Percentiles rank a stretch among this genome's conserved stretches.
Conservation (phyloP, 73 alveolate genomes). For the Tetrahymena borealis region DNA sequence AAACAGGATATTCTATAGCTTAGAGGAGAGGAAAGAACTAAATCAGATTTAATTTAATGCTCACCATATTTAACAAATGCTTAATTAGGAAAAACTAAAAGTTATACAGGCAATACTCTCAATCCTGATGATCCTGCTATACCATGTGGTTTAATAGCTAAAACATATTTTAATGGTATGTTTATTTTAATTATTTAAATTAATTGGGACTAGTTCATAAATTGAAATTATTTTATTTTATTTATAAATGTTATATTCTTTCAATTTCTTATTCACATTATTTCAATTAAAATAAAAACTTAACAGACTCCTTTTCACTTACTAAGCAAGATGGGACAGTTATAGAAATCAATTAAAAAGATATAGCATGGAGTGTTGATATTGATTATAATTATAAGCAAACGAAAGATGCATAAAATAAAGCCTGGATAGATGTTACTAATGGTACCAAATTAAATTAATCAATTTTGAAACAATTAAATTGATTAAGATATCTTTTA, state of each 20-base stretch:
- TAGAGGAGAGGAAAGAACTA: slow-evolving; percentile 4
- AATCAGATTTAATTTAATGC: background rate
- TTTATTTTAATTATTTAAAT: background rate
- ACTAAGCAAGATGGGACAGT: slow-evolving; percentile 14
- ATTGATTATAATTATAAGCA: slow-evolving; percentile 62
- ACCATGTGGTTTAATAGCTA: slow-evolving; percentile 85
- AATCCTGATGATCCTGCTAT: slow-evolving; percentile 53
- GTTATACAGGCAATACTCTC: slow-evolving; percentile 36
- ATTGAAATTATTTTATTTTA: background rate
- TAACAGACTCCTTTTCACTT: slow-evolving; percentile 45
- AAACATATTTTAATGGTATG: slow-evolving; percentile 59
- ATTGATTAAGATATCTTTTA: background rate
- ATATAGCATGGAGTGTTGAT: slow-evolving; percentile 80
- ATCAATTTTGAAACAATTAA: background rate
- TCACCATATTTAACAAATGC: slow-evolving; percentile 15
- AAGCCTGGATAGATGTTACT: slow-evolving; percentile 71
- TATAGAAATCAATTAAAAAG: slow-evolving; percentile 48
- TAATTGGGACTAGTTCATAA: too few species aligned
- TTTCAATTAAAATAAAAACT: too few species aligned
- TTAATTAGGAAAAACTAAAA: slow-evolving; percentile 6
- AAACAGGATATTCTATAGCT: background rate
- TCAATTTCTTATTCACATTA: slow-evolving; percentile 14
- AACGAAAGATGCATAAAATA: slow-evolving; percentile 35
- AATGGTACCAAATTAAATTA: slow-evolving; percentile 42
- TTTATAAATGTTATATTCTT: slow-evolving; percentile 7